Percentiles rank a stretch among this genome's conserved stretches.
Conservation (phyloP, 75 land plant genomes). For the Picea glauca region DNA sequence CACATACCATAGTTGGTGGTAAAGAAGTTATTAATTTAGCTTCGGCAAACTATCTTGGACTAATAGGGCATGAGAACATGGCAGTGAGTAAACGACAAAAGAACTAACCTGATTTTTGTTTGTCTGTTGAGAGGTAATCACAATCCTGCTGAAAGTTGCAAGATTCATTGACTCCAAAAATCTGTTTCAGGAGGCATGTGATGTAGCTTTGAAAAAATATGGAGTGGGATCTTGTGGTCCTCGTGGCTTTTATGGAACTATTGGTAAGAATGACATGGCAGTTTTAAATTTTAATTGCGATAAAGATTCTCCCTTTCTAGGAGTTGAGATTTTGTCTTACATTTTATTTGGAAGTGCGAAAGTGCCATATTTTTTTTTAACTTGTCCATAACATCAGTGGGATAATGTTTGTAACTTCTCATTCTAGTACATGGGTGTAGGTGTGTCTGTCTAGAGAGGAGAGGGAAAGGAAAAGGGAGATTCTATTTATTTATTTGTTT, state of each 20-base stretch:
- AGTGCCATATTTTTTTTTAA: not conserved
- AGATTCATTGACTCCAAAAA: not conserved
- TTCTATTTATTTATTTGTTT: not conserved
- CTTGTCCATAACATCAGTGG: not conserved
- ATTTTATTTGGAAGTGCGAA: not conserved
- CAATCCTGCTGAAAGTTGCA: not conserved
- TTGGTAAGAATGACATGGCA: constrained; percentile 47
- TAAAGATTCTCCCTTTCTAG: too few species aligned
- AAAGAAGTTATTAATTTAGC: constrained; percentile 91
- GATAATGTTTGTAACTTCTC: constrained; percentile 10
- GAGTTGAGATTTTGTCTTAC: not conserved
- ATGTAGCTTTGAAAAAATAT: constrained; percentile 78
- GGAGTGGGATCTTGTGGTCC: constrained; percentile 99
- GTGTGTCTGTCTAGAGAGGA: not conserved
- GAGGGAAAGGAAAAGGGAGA: not conserved
- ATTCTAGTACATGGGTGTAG: too few species aligned
- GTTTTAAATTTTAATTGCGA: not conserved
- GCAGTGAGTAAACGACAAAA: constrained; percentile 39
- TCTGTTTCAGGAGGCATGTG: constrained; percentile 76
- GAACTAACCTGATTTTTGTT: not conserved
- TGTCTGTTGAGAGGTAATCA: not conserved
- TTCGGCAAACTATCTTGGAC: constrained; percentile 94
- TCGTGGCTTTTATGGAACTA: constrained; percentile 98
- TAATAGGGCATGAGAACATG: constrained; percentile 72
- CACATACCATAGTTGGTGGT: constrained; percentile 70